These are phyloP conservation scores for Croton setiger DNA, from an alignment of 441 rosid genomes.

Conservation along the genomic window DNA sequence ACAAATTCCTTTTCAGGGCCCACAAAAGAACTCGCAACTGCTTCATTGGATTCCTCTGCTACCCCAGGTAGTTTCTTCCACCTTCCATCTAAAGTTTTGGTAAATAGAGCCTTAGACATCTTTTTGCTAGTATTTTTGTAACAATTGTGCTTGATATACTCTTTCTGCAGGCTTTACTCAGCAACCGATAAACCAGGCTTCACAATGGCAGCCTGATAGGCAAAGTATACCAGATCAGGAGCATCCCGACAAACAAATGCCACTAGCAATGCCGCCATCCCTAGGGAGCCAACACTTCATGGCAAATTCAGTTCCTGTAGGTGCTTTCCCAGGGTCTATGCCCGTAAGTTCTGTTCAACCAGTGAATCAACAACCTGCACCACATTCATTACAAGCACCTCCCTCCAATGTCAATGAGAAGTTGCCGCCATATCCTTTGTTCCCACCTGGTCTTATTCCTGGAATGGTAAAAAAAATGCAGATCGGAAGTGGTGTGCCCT, in stretches of 20 bases:
- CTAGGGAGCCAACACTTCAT: constrained; percentile 56
- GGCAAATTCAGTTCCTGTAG: constrained; percentile 47
- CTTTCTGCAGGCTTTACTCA: constrained; percentile 50
- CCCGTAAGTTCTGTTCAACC: constrained; percentile 56
- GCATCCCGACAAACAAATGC: constrained; percentile 43
- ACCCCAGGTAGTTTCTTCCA: constrained; percentile 44
- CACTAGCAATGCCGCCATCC: constrained; percentile 34
- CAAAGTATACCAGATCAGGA: constrained; percentile 46
- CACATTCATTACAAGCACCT: constrained; percentile 34
- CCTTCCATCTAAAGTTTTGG: not conserved
- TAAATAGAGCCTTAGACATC: not conserved
- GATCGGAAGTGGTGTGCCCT: constrained; percentile 98
- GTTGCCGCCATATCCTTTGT: constrained; percentile 86
- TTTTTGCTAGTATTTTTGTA: not conserved
- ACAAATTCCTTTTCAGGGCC: constrained; percentile 48
- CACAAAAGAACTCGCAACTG: constrained; percentile 42
- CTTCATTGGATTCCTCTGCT: constrained; percentile 42
- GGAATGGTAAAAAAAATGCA: constrained; percentile 99
- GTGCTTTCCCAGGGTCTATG: constrained; percentile 58
- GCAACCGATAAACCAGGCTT: constrained; percentile 36
- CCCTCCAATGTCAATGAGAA: constrained; percentile 53
- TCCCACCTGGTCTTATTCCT: constrained; percentile 97
- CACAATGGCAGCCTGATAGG: constrained; percentile 60
- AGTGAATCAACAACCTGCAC: constrained; percentile 37
- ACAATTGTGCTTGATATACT: not conserved